Base-by-base conservation (phyloP, 352 stramenopile genomes). In the Phytopythium aichiense region DNA sequence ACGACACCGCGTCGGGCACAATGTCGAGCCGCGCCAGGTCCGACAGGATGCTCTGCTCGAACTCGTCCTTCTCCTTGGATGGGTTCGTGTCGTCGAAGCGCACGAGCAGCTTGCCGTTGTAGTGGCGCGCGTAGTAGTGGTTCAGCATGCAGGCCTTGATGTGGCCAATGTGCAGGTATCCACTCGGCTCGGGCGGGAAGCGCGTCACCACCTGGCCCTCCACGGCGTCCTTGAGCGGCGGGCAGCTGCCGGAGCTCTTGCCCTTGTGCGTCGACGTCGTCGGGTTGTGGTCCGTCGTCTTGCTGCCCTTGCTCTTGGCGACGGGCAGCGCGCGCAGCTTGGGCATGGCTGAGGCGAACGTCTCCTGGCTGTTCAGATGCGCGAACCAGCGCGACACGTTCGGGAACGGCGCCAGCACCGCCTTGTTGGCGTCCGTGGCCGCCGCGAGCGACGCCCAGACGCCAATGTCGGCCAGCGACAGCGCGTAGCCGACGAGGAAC, bases 11-110 rank as follows among this genome's bases (percentile, higher is more conserved):
- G 63, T 93, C 81, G 2, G 81, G 77, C 48, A 89, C 77, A 43
- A 93, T 88, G 60, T 92, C 88, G 35, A 98, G 76, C 2, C 76
- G 75, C 62, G 80, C 82, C 13, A 99, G 68, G 65, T 98, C 95
- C 25, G 88, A 66, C 30, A 98, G 63, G 70, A 98, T 98, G 66
- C 80, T 96, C 66, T 98, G 85, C 79, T 99, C 96, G 65, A 98
- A 99, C 77, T 99, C 98, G 59, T 98, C 95, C 79, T 99, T 99
- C 85, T 99, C 98, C 76, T 99, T 99, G 67, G 81, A 96, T 16
- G 98, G 98, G 79, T 99, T 99, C 33, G 98, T 99, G 84, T 99
- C 98, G 78, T 99, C 98, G 65, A 99, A 99, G 28, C 98, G 91
- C 31, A 99, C 79, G 58, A 99, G 96, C 33, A 99, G 77, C 72